Conservation (phyloP, 139 green algal genomes). For the Chlorella sp. region DNA sequence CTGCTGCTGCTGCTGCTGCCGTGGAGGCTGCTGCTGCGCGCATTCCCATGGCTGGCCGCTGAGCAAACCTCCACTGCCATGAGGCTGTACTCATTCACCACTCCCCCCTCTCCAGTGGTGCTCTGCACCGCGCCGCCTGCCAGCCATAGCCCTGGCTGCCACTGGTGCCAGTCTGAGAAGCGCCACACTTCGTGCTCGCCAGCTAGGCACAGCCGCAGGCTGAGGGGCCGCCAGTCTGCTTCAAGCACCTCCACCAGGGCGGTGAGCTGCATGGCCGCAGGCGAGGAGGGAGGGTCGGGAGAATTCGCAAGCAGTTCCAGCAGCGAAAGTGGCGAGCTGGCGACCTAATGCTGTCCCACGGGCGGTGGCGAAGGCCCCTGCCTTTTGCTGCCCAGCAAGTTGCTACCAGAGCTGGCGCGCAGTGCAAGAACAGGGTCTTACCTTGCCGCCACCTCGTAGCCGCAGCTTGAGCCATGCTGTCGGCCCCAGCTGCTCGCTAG, state of each 20-base stretch:
- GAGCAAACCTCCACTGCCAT: background rate
- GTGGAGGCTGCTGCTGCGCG: background rate
- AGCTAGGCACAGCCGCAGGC: conserved; percentile 9
- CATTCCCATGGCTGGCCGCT: background rate
- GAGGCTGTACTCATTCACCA: background rate
- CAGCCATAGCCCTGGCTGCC: conserved; percentile 25
- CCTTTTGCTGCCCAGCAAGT: too few species aligned
- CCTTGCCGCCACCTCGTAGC: background rate
- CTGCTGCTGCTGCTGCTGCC: conserved; percentile 1
- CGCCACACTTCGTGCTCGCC: conserved; percentile 7
- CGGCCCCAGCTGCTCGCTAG: background rate
- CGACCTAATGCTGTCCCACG: too few species aligned
- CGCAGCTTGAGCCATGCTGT: conserved; percentile 9
- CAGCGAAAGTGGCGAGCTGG: too few species aligned
- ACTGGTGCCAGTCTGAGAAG: conserved; percentile 10
- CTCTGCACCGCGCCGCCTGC: background rate
- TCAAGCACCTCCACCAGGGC: conserved; percentile 5
- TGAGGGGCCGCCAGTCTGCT: conserved; percentile 17
- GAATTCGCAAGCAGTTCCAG: too few species aligned
- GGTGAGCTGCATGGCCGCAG: background rate
- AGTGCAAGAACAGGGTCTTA: background rate
- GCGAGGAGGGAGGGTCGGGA: too few species aligned
- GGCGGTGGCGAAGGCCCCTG: too few species aligned
- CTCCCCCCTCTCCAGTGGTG: conserved; percentile 6
- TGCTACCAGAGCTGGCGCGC: too few species aligned